Conservation (phyloP, 2,329 filamentous ascomycete genomes). For the Pleoardoris graminearum region DNA sequence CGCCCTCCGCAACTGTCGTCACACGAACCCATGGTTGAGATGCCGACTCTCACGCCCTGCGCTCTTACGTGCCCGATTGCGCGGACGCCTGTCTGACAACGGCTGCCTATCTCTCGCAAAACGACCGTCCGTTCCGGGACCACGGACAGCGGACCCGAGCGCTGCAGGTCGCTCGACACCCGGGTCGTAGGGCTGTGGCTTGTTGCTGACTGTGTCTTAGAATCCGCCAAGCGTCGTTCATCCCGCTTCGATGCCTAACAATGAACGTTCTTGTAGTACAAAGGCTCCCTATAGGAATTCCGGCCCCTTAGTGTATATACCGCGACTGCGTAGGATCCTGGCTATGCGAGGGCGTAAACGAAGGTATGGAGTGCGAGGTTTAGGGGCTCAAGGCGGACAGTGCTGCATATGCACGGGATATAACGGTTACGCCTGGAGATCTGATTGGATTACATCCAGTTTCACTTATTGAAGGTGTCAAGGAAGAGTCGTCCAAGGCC, state of each 20-base stretch:
- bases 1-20: background rate
- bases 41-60: background rate
- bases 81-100: too few species aligned
- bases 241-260: conserved; percentile 1
- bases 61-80: background rate
- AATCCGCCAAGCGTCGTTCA: background rate
- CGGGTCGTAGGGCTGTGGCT: conserved; percentile 8
- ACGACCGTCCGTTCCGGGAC: background rate
- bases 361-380: background rate
- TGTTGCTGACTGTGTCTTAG: conserved; percentile 6
- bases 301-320: background rate
- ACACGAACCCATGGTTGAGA: background rate
- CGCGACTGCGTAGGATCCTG: background rate
- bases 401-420: background rate
- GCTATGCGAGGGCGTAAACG: too few species aligned
- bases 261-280: conserved; percentile 5
- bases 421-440: background rate
- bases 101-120: background rate
- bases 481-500: background rate
- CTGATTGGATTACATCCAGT: background rate
- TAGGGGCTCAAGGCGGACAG: background rate
- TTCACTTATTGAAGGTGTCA: background rate
- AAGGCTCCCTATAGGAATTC: background rate
- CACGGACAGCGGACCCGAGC: conserved; percentile 6
- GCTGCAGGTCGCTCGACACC: background rate